Percentiles rank a stretch among this genome's conserved stretches.
phyloP scores from a whole-genome alignment of 1,139 yeast species.

The Candida gigantensis region DNA sequence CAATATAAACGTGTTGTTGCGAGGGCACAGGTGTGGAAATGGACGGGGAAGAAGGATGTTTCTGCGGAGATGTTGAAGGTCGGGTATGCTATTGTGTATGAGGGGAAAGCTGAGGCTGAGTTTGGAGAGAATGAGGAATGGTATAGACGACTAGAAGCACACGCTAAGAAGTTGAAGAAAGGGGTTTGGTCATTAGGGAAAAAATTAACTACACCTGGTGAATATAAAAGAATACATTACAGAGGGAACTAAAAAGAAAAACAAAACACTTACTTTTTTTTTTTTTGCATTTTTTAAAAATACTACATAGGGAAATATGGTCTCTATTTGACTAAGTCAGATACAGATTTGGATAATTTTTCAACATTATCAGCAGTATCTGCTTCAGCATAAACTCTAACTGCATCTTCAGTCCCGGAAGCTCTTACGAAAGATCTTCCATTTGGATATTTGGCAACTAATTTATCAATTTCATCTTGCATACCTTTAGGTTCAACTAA shows the following conservation, averaged over 20 bases:
- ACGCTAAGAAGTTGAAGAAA: conserved; percentile 53
- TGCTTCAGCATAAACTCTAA: conserved; percentile 93
- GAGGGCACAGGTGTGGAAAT: conserved; percentile 71
- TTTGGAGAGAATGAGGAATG: conserved; percentile 72
- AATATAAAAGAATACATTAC: conserved; percentile 57
- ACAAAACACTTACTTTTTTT: neutral
- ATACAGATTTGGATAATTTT: conserved; percentile 33
- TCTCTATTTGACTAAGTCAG: conserved; percentile 29
- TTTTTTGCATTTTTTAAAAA: conserved; percentile 20
- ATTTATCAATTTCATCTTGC: conserved; percentile 68
- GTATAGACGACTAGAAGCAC: conserved; percentile 59
- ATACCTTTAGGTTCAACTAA: conserved; percentile 76
- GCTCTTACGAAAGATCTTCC: conserved; percentile 96
- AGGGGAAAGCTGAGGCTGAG: conserved; percentile 77
- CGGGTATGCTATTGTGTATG: conserved; percentile 89
- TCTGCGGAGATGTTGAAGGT: conserved; percentile 81
- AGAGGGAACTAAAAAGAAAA: conserved; percentile 13
- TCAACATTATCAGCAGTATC: conserved; percentile 39
- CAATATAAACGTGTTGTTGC: conserved; percentile 91
- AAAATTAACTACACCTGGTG: conserved; percentile 74
- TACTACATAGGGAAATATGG: conserved; percentile 19
- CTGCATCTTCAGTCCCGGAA: conserved; percentile 97
- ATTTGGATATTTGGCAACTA: conserved; percentile 54
- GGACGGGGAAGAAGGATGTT: conserved; percentile 75
- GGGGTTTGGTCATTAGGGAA: conserved; percentile 73